Evolutionary conservation across 2,329 filamentous ascomycete genomes (phyloP).

Genomic region (Stagonosporopsis chrysanthemi): DNA sequence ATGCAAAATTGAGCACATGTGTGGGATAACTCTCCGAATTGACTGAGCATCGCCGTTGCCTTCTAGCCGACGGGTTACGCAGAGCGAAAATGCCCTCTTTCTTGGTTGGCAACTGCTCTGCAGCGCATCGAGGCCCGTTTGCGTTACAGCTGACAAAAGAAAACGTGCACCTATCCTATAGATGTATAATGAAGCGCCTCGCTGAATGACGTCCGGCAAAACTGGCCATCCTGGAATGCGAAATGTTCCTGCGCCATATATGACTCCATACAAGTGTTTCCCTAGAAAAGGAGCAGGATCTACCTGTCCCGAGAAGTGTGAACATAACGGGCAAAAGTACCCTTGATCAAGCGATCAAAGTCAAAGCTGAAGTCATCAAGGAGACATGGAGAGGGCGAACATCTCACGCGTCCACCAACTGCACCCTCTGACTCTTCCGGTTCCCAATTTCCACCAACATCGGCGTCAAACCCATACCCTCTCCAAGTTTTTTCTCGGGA

Average conservation of each 20-base stretch:
- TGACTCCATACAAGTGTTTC: conserved; percentile 2
- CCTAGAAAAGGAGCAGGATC: conserved; percentile 10
- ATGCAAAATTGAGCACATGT: background rate
- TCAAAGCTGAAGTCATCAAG: background rate
- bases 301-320: conserved; percentile 8
- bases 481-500: conserved; percentile 35
- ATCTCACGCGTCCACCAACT: conserved; percentile 43
- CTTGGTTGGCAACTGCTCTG: conserved; percentile 11
- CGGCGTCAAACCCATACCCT: conserved; percentile 41
- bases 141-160: conserved; percentile 2
- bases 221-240: background rate
- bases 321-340: conserved; percentile 4
- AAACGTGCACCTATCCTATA: background rate
- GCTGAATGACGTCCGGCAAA: conserved; percentile 6
- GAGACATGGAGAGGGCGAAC: background rate
- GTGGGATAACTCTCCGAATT: background rate
- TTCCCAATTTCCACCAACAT: conserved; percentile 49
- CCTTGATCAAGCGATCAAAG: background rate
- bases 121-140: background rate
- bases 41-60: background rate
- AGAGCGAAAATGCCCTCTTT: background rate
- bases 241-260: background rate
- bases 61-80: background rate
- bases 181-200: background rate
- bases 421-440: conserved; percentile 46